Evolutionary conservation across 2,329 filamentous ascomycete genomes (phyloP).

Genomic region (Fusarium subglutinans): DNA sequence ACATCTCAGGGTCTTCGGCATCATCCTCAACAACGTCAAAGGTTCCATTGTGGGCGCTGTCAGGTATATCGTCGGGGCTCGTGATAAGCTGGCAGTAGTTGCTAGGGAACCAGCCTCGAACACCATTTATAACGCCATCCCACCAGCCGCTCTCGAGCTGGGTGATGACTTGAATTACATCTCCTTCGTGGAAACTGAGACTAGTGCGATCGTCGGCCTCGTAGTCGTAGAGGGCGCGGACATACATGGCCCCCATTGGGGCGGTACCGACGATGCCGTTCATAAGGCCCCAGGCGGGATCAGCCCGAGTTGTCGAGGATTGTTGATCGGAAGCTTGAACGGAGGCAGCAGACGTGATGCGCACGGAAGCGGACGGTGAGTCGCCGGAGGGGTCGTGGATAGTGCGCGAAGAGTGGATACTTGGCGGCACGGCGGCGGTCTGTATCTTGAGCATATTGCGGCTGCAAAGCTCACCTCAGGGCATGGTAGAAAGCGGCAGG

Average conservation of each 20-base stretch:
- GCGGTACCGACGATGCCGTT: conserved; percentile 69
- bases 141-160: conserved; percentile 99
- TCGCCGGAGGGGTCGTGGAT: conserved; percentile 44
- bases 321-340: conserved; percentile 39
- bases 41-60: conserved; percentile 65
- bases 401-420: conserved; percentile 46
- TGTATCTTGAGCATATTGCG: conserved; percentile 46
- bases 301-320: conserved; percentile 38
- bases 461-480: conserved; percentile 47
- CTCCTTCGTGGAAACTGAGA: conserved; percentile 94
- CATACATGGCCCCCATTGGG: conserved; percentile 80
- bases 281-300: conserved; percentile 55
- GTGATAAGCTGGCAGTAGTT: conserved; percentile 95
- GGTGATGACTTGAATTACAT: conserved; percentile 98
- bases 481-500: conserved; percentile 47
- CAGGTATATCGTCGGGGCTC: conserved; percentile 76
- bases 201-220: conserved; percentile 97
- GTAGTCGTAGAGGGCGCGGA: conserved; percentile 96
- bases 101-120: conserved; percentile 98
- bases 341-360: conserved; percentile 41
- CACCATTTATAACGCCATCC: conserved; percentile 97
- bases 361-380: conserved; percentile 42
- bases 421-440: conserved; percentile 45
- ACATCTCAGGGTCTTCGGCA: conserved; percentile 69
- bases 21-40: conserved; percentile 69